Base-by-base conservation (phyloP, 192 early-diverging fungal genomes). In the Gigaspora rosea region DNA sequence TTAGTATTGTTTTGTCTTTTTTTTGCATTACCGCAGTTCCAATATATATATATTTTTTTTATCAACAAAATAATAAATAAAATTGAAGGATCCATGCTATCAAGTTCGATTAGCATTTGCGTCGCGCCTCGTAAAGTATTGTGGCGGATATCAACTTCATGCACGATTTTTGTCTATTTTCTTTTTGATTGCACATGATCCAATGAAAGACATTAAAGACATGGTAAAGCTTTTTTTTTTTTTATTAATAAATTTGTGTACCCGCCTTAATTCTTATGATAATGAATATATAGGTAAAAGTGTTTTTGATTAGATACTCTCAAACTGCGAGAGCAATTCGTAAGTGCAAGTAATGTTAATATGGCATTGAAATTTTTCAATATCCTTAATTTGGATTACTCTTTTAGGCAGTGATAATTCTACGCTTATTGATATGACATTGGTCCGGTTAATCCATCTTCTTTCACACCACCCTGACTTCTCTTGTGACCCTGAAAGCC, bases 401-500 rank as follows among this genome's bases (percentile, higher is more conserved):
- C 20, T 27, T 65, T 33, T 56, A 82, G 62, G 61, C 18, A 56
- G 18, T 36, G 78, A 78, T 8, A 79, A 81, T 68, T 79, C 85
- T 35, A 74, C 83, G 77, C 81, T 81, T 4, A 91, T 88, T 65
- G 95, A 90, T 69, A 83, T 85, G 75, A 82, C 86, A 32, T 80
- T 91, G 46, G 84, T 82, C 41, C 89, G 90, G 5, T 63, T 95
- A 35, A 77, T 96, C 20, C 90, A 95, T 68, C 77, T 95, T 46
- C 83, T 98, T 11, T 91, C 94, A 3, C 90, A 94, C 77, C 94
- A 96, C 75, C 94, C 95, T 2, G 95, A 97, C 81, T 96, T 94
- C 88, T 75, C 75, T 0, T 69, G 59, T 10, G 73, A 85, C 8
- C 54, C 76, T 1, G 74, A 83, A 2, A 88, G 88, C 77, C 80